Percentiles rank a stretch among this genome's conserved stretches.
Evolutionary conservation across 805 yeast genomes (phyloP).

Genomic region (Kurtzmaniella fragi): DNA sequence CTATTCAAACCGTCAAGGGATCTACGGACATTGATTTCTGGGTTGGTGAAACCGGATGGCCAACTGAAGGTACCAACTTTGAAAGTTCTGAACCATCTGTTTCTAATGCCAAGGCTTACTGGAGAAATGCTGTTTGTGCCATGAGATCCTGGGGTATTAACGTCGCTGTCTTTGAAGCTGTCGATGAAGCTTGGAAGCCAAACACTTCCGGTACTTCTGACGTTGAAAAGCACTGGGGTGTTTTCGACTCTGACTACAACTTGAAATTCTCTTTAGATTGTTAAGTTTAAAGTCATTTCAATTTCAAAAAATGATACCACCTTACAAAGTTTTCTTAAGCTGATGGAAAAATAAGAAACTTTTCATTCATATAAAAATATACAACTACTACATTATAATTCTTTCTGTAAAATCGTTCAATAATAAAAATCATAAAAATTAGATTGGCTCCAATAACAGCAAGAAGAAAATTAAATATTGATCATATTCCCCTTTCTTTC

Average conservation of each 20-base stretch:
- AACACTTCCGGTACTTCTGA: slow-evolving; percentile 77
- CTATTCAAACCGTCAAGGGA: slow-evolving; percentile 82
- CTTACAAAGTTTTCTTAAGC: no score
- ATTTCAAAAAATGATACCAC: background rate
- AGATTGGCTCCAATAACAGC: no score
- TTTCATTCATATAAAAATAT: no score
- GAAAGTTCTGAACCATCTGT: slow-evolving; percentile 64
- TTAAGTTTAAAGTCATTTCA: slow-evolving; percentile 14
- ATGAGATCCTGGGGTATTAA: slow-evolving; percentile 95
- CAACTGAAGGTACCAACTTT: slow-evolving; percentile 75
- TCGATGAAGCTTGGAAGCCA: slow-evolving; percentile 96
- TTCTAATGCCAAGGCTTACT: slow-evolving; percentile 71
- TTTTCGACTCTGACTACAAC: slow-evolving; percentile 51
- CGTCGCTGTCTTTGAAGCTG: slow-evolving; percentile 89
- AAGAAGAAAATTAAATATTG: no score
- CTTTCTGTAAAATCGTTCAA: no score
- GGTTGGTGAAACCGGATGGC: slow-evolving; percentile 99
- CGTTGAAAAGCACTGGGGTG: slow-evolving; percentile 96
- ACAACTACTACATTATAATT: no score
- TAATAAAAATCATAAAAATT: no score
- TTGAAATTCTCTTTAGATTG: slow-evolving; percentile 37
- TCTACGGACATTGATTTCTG: slow-evolving; percentile 81
- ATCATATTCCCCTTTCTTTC: slow-evolving; percentile 58
- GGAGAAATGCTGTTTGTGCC: slow-evolving; percentile 88
- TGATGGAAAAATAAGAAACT: no score